Base-by-base conservation (phyloP, 768 basidiomycete species). In the Suillus hirtellus region DNA sequence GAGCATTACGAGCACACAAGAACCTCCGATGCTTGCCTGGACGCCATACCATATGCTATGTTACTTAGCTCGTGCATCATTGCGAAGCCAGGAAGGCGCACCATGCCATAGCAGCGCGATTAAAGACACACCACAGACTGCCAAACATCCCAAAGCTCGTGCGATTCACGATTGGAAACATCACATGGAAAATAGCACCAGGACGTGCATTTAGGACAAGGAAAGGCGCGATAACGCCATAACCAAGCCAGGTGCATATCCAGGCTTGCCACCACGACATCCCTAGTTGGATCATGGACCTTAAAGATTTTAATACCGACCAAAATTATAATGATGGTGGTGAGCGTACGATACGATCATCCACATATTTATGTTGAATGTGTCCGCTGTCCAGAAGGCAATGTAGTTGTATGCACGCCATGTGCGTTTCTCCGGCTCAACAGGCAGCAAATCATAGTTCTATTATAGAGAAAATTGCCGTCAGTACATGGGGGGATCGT, bases 261-360 rank as follows among this genome's bases (percentile, higher is more conserved):
- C 92, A 90, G 17, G 92, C 87, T 72, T 92, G 89, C 90, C 89
- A 93, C 90, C 89, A 92, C 0, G 87, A 87, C 37, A 92, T 81
- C 3, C 88, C 88, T 35, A 86, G 75, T 65, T 88, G 84, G 38
- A 88, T 82, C 89, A 91, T 89, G 14, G 88, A 87, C 0, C 56
- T 58, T 58, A 40, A 14, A 40, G 9, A 31, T 42, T 19, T 58
- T 10, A 42, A 31, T 11, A 42, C 24, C 10, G 2, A 58, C 4
- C 24, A 58, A 40, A 7, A 42, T 31, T 3, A 17, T 9, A 9
- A 11, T 27, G 9, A 17, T 17, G 24, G 11, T 10, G 11, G 24
- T 38, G 17, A 43, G 19, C 56, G 56, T 31, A 58, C 35, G 88
- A 89, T 0, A 82, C 88, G 64, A 90, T 90, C 88, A 88, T 88